Conservation (phyloP, 768 basidiomycete species). For the Russula abietina region DNA sequence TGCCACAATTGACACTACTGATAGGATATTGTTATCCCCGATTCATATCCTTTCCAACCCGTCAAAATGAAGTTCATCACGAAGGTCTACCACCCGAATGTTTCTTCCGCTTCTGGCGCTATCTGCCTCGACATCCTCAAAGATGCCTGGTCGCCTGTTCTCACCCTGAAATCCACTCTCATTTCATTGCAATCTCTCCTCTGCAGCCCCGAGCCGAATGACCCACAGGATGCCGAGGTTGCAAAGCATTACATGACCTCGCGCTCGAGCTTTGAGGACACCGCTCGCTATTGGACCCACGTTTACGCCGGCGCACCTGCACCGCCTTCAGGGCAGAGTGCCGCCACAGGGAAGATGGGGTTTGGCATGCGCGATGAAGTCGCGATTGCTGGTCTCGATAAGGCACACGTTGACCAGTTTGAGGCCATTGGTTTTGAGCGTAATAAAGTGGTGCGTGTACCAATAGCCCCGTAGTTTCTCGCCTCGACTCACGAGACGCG, state of each 20-base stretch:
- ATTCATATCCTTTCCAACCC: constrained; percentile 87
- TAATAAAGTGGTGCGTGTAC: constrained; percentile 61
- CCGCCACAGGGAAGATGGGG: constrained; percentile 16
- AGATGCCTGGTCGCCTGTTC: constrained; percentile 93
- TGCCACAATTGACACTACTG: constrained; percentile 1
- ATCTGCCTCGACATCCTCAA: constrained; percentile 89
- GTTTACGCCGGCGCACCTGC: constrained; percentile 78
- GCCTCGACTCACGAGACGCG: neutral
- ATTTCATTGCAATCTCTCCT: constrained; percentile 91
- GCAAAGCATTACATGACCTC: constrained; percentile 95
- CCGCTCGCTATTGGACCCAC: constrained; percentile 90
- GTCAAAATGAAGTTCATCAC: constrained; percentile 99
- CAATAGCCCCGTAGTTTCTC: neutral
- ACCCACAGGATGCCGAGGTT: constrained; percentile 97
- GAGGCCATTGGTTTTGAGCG: constrained; percentile 77
- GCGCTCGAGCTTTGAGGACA: constrained; percentile 81
- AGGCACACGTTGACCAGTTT: constrained; percentile 79
- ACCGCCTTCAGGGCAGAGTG: constrained; percentile 25
- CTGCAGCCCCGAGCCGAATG: constrained; percentile 91
- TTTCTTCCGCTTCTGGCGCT: constrained; percentile 89
- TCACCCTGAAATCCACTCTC: constrained; percentile 92
- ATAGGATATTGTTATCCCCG: constrained; percentile 89
- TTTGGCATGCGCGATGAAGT: constrained; percentile 39
- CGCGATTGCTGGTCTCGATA: constrained; percentile 74
- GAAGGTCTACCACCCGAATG: constrained; percentile 93